Conservation (phyloP, 2,329 filamentous ascomycete species). For the Stagonosporopsis chrysanthemi region DNA sequence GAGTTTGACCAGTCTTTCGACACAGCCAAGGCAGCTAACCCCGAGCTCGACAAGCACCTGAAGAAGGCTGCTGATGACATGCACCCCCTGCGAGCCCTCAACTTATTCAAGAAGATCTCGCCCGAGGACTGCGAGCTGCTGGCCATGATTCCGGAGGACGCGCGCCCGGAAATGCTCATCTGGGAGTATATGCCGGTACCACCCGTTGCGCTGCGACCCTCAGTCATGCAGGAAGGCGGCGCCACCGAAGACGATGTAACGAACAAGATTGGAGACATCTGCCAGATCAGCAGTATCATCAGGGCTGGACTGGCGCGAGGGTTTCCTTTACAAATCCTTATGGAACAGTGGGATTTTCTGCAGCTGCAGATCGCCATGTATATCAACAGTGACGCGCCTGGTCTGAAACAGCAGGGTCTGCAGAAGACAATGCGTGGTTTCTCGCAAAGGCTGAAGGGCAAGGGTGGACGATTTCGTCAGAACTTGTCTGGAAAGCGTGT, state of each 20-base stretch:
- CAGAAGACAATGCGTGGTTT: conserved; percentile 92
- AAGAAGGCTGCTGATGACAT: conserved; percentile 94
- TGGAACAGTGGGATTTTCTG: conserved; percentile 98
- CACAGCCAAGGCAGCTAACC: conserved; percentile 77
- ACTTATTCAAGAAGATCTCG: conserved; percentile 88
- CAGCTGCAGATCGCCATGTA: conserved; percentile 97
- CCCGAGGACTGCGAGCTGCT: conserved; percentile 88
- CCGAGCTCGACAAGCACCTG: conserved; percentile 87
- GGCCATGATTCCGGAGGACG: conserved; percentile 84
- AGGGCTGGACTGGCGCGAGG: conserved; percentile 83
- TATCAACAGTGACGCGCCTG: conserved; percentile 95
- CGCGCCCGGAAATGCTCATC: conserved; percentile 93
- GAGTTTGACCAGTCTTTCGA: conserved; percentile 86
- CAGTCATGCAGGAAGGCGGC: conserved; percentile 88
- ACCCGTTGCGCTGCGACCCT: conserved; percentile 91
- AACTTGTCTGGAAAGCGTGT: conserved; percentile 98
- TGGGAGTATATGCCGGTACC: conserved; percentile 97
- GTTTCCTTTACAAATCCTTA: conserved; percentile 84
- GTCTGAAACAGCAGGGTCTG: conserved; percentile 85
- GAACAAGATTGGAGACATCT: conserved; percentile 94
- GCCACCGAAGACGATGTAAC: conserved; percentile 97
- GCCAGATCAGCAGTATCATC: conserved; percentile 89
- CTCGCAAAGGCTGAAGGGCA: conserved; percentile 94
- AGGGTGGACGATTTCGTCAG: conserved; percentile 95
- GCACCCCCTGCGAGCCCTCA: conserved; percentile 86